These are phyloP conservation scores for Barnettozyma pratensis DNA, from an alignment of 805 yeast species.

Conservation along the genomic window DNA sequence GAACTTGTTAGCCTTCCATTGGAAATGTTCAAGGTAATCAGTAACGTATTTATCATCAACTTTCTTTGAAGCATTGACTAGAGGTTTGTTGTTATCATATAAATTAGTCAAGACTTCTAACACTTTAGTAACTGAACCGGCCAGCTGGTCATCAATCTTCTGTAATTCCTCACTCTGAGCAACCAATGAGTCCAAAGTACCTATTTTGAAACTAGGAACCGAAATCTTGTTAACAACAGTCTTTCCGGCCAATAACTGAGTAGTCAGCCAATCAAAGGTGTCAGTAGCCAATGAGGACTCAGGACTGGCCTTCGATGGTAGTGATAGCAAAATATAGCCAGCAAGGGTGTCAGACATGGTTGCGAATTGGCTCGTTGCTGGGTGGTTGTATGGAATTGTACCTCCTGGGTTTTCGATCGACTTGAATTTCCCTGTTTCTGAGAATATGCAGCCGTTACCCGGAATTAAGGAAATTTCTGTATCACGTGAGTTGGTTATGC, in stretches of 20 bases:
- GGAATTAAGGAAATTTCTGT: not conserved
- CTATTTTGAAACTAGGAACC: slow-evolving; percentile 86
- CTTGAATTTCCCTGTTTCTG: slow-evolving; percentile 2
- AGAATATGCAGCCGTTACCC: not conserved
- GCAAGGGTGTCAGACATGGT: slow-evolving; percentile 31
- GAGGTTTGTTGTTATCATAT: slow-evolving; percentile 36
- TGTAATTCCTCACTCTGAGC: slow-evolving; percentile 85
- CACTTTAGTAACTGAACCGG: slow-evolving; percentile 62
- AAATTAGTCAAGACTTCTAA: slow-evolving; percentile 63
- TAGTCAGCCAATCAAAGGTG: slow-evolving; percentile 48
- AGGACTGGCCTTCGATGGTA: slow-evolving; percentile 52
- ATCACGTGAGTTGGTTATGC: not conserved
- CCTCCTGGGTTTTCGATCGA: not conserved
- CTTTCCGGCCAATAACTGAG: slow-evolving; percentile 50
- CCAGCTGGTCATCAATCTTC: slow-evolving; percentile 77
- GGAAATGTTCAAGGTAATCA: slow-evolving; percentile 66
- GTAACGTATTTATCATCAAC: slow-evolving; percentile 51
- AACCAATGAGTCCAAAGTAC: slow-evolving; percentile 88
- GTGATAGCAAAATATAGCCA: slow-evolving; percentile 48
- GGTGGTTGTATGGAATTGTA: not conserved
- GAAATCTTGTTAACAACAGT: slow-evolving; percentile 51
- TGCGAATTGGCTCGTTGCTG: too few species aligned
- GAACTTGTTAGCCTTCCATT: slow-evolving; percentile 86
- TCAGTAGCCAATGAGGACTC: slow-evolving; percentile 41
- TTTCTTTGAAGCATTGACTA: slow-evolving; percentile 43